Base-by-base conservation (phyloP, 2,329 filamentous ascomycete genomes). In the Falciphora oryzae region DNA sequence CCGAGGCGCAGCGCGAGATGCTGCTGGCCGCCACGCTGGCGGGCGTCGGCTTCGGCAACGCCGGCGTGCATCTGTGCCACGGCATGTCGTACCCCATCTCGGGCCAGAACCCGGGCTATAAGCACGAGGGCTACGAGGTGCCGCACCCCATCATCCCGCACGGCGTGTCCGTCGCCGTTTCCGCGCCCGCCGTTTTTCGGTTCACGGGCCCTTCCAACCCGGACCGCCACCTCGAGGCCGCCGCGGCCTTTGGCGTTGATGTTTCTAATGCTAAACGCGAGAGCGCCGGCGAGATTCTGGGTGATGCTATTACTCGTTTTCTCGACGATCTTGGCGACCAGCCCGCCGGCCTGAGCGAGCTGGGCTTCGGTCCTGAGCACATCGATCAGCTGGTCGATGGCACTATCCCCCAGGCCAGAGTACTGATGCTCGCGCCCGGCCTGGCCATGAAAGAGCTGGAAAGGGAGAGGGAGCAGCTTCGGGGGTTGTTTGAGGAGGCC, bases 31-130 rank as follows among this genome's bases (percentile, higher is more conserved):
- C 95, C 0, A 99, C 95, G 3, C 81, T 99, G 2, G 95, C 96
- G 0, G 95, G 95, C 59, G 93, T 99, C 3, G 95, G 95, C 0
- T 99, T 99, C 75, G 95, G 96, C 27, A 99, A 99, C 72, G 96
- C 96, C 1, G 95, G 96, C 62, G 95, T 99, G 2, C 95, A 99
- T 78, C 81, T 87, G 59, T 87, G 85, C 68, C 85, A 87, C 68
- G 85, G 94, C 74, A 98, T 99, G 94, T 96, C 91, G 29, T 99
- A 99, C 73, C 95, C 95, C 25, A 97, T 99, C 73, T 96, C 92
- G 0, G 92, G 93, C 35, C 93, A 97, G 75, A 99, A 99, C 75
- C 92, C 91, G 0, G 89, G 90, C 6, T 98, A 98, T 78, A 88
- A 87, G 71, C 95, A 99, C 74, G 76, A 83, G 0, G 95, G 95